Evolutionary conservation across 768 basidiomycete genomes (phyloP).

Genomic region (Lactifluus piperatus): DNA sequence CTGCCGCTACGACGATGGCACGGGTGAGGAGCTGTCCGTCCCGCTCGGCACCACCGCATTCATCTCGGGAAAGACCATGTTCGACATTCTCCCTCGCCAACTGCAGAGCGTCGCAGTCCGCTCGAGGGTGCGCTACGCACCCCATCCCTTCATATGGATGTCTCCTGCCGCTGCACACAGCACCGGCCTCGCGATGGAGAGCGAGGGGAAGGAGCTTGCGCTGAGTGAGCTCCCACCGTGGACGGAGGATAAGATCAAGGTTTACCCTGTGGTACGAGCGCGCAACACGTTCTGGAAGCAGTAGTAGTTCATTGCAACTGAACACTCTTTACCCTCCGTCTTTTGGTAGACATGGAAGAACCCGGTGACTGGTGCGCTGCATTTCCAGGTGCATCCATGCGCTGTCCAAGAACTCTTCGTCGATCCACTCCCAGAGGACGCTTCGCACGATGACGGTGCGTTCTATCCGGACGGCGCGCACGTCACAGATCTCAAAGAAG

Average conservation of each 20-base stretch:
- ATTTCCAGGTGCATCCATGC: constrained; percentile 88
- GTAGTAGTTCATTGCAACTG: no score
- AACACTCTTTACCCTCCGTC: neutral
- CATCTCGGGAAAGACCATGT: constrained; percentile 72
- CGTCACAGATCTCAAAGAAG: constrained; percentile 61
- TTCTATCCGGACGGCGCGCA: constrained; percentile 79
- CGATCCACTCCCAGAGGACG: constrained; percentile 59
- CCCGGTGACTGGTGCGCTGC: constrained; percentile 70
- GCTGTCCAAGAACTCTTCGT: constrained; percentile 59
- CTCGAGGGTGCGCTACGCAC: constrained; percentile 62
- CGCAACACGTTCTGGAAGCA: neutral
- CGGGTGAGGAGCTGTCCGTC: constrained; percentile 69
- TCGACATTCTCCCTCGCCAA: constrained; percentile 57
- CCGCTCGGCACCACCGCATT: constrained; percentile 83
- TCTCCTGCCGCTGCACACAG: constrained; percentile 56
- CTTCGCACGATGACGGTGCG: constrained; percentile 47
- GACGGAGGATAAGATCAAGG: constrained; percentile 69
- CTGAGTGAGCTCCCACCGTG: constrained; percentile 68
- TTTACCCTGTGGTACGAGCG: constrained; percentile 53
- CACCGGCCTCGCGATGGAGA: constrained; percentile 75
- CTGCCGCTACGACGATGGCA: constrained; percentile 74
- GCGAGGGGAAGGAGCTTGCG: constrained; percentile 60
- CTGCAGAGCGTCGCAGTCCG: constrained; percentile 75
- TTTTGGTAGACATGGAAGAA: constrained; percentile 77
- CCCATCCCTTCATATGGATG: constrained; percentile 90